A percentile compares a stretch with the other conserved stretches of the same genome.
phyloP scores from a whole-genome alignment of 2,329 filamentous ascomycete genomes.

The Ascochyta clinopodiicola region DNA sequence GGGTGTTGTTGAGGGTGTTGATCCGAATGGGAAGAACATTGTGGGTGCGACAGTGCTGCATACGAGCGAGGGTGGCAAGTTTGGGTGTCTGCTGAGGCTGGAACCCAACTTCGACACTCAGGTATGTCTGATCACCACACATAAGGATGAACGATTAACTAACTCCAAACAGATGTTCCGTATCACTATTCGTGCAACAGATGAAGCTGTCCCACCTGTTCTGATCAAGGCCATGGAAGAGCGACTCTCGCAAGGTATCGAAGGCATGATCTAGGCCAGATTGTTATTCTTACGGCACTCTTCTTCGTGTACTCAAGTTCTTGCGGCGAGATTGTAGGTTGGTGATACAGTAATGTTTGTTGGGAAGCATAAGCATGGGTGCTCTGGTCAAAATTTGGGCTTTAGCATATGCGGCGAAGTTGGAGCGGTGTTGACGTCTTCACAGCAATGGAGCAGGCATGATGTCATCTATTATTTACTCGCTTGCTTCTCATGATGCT shows the following conservation, averaged over 20 bases:
- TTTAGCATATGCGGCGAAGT: conserved; percentile 7
- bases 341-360: conserved; percentile 26
- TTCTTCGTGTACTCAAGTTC: conserved; percentile 4
- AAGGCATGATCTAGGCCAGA: conserved; percentile 35
- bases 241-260: conserved; percentile 67
- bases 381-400: conserved; percentile 1
- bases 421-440: background rate
- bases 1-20: conserved; percentile 83
- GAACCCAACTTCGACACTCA: conserved; percentile 93
- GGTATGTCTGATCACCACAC: conserved; percentile 65
- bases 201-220: conserved; percentile 82
- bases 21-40: conserved; percentile 91
- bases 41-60: conserved; percentile 89
- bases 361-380: conserved; percentile 15
- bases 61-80: conserved; percentile 84
- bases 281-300: conserved; percentile 1
- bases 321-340: background rate
- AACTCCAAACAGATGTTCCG: conserved; percentile 80
- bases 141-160: conserved; percentile 12
- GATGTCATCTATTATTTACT: background rate
- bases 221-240: conserved; percentile 89
- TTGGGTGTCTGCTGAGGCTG: conserved; percentile 88
- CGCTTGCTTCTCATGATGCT: background rate
- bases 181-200: conserved; percentile 90
- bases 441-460: conserved; percentile 3